Base-by-base conservation (phyloP, 495 filamentous ascomycete species). In the Hypomontagnella submonticulosa region DNA sequence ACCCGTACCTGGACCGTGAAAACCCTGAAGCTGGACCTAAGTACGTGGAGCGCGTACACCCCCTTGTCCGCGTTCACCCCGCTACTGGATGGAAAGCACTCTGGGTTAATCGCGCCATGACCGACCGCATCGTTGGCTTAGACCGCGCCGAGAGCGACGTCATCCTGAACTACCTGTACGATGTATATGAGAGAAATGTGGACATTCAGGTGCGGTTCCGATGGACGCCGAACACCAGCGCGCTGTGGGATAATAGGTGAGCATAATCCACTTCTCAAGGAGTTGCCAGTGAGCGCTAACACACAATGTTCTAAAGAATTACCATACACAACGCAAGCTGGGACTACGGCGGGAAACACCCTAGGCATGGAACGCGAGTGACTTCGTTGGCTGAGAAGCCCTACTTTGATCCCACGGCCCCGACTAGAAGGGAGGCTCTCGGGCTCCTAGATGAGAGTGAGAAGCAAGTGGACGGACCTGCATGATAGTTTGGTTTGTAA, bases 21-120 rank as follows among this genome's bases (percentile, higher is more conserved):
- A 71, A 88, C 60, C 86, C 87, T 1, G 77, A 77, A 1, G 82
- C 82, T 2, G 89, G 89, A 0, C 88, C 88, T 0, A 83, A 87
- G 67, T 84, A 78, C 68, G 75, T 91, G 20, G 87, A 90, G 71
- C 82, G 88, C 15, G 78, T 83, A 30, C 89, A 91, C 70, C 88
- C 88, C 0, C 74, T 92, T 19, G 88, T 92, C 9, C 83, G 89
- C 3, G 85, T 89, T 7, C 89, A 92, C 71, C 89, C 88, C 3
- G 88, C 83, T 0, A 90, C 88, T 0, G 88, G 88, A 10, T 89
- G 87, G 87, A 89, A 88, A 71, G 81, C 87, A 1, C 79, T 90
- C 2, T 90, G 84, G 84, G 88, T 90, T 3, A 90, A 90, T 69
- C 83, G 85, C 10, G 77, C 82, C 4, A 87, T 90, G 83, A 90